Base-by-base conservation (phyloP, 306 rosid genomes). In the Dalbergia cultrata region DNA sequence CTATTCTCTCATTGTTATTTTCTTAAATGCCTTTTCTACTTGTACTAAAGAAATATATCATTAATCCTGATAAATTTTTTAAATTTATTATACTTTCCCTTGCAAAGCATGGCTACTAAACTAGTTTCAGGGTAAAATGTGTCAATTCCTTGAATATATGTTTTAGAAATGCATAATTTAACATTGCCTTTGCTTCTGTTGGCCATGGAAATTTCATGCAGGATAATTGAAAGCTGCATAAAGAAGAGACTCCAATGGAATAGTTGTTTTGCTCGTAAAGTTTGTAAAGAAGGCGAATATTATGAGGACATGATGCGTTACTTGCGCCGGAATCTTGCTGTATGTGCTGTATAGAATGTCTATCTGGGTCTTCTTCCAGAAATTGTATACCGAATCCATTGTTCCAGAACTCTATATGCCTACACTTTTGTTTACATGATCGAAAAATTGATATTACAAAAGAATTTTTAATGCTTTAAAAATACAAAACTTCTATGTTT, bases 251-350 rank as follows among this genome's bases (percentile, higher is more conserved):
- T 96, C 33, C 92, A 81, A 66, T 96, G 98, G 99, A 96, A 88
- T 86, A 87, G 75, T 75, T 93, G 90, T 87, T 96, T 92, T 88
- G 94, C 97, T 74, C 91, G 91, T 72, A 92, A 92, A 88, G 84
- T 96, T 82, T 90, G 91, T 82, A 93, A 81, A 92, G 99, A 96
- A 90, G 79, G 93, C 65, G 99, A 96, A 89, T 96, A 90, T 76
- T 96, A 93, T 70, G 99, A 96, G 72, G 97, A 93, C 16, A 89
- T 96, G 98, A 93, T 96, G 97, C 92, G 90, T 33, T 96, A 93
- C 88, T 82, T 93, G 86, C 90, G 93, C 67, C 93, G 82, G 92
- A 96, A 90, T 82, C 86, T 96, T 78, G 98, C 98, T 84, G 97
- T 93, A 84, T 19, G 98, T 85, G 47, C 21, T 65, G 47, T 74